Evolutionary conservation across 2,329 filamentous ascomycete genomes (phyloP).

Genomic region (Lithohypha guttulata): DNA sequence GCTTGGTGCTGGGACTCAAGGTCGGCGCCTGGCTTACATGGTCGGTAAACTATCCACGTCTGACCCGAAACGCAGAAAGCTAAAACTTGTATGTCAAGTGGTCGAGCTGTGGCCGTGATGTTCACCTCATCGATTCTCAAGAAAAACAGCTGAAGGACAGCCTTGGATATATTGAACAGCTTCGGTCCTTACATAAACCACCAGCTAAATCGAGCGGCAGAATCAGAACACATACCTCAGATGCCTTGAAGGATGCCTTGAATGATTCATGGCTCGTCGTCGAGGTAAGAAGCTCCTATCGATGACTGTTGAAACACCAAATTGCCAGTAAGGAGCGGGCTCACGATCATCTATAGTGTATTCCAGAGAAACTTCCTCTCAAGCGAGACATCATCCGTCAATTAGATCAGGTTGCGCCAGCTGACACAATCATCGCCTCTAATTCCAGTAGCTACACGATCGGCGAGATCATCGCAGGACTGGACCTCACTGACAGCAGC

Average conservation of each 20-base stretch:
- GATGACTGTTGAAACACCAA: not conserved
- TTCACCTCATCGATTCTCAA: constrained; percentile 26
- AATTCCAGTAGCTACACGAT: constrained; percentile 40
- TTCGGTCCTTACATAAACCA: constrained; percentile 16
- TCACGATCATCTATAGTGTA: constrained; percentile 27
- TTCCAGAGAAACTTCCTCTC: constrained; percentile 35
- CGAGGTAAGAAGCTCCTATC: too few relatives aligned
- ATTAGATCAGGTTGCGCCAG: constrained; percentile 29
- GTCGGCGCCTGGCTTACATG: constrained; percentile 29
- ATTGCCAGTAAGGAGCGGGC: not conserved
- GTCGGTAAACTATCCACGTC: constrained; percentile 16
- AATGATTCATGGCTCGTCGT: constrained; percentile 28
- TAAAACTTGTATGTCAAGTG: constrained; percentile 21
- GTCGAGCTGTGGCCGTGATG: constrained; percentile 26
- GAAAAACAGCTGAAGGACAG: constrained; percentile 24
- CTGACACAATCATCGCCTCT: constrained; percentile 34
- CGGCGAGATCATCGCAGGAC: constrained; percentile 31
- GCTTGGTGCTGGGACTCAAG: constrained; percentile 29
- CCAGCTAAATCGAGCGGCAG: constrained; percentile 19
- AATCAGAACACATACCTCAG: constrained; percentile 19
- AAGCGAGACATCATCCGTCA: constrained; percentile 32
- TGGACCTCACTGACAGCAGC: constrained; percentile 26
- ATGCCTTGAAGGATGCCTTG: constrained; percentile 19
- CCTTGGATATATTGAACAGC: constrained; percentile 23
- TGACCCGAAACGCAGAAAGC: not conserved